These are phyloP conservation scores for Fusarium humuli DNA, from an alignment of 2,329 filamentous ascomycete species.

Conservation along the genomic window DNA sequence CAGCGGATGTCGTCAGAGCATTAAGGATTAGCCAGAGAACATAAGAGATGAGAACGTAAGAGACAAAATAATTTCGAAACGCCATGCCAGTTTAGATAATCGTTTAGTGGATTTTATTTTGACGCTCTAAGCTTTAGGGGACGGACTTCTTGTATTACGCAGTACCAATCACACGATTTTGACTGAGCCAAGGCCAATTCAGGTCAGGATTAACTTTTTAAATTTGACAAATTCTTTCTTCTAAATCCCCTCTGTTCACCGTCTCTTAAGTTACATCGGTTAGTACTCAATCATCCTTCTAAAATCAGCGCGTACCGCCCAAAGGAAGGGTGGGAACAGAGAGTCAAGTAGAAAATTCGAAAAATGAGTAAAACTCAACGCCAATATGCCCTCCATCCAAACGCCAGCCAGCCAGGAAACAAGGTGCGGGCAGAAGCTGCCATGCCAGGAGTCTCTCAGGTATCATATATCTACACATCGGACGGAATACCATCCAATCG, in stretches of 20 bases:
- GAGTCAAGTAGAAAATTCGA: slow-evolving; percentile 40
- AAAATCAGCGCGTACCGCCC: slow-evolving; percentile 22
- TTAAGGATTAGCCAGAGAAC: background rate
- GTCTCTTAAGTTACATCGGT: slow-evolving; percentile 27
- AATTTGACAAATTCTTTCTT: slow-evolving; percentile 41
- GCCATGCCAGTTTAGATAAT: background rate
- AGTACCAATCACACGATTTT: slow-evolving; percentile 10
- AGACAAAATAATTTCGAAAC: background rate
- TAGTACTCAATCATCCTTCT: slow-evolving; percentile 18
- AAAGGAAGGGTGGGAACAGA: slow-evolving; percentile 24
- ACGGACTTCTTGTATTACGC: background rate
- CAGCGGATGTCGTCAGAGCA: background rate
- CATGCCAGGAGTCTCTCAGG: slow-evolving; percentile 50
- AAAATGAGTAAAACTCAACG: slow-evolving; percentile 49
- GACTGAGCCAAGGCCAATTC: background rate
- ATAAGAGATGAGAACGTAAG: background rate
- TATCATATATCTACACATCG: slow-evolving; percentile 52
- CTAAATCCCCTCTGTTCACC: slow-evolving; percentile 32
- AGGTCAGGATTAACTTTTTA: slow-evolving; percentile 34
- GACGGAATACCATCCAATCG: slow-evolving; percentile 41
- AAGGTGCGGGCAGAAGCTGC: slow-evolving; percentile 46
- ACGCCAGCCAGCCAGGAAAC: slow-evolving; percentile 51
- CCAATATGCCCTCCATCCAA: slow-evolving; percentile 51
- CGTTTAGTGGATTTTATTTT: background rate
- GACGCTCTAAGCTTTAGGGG: background rate